A percentile compares a stretch with the other conserved stretches of the same genome.
These are phyloP conservation scores for Ricinus communis DNA, from an alignment of 345 rosid genomes.

Conservation along the genomic window DNA sequence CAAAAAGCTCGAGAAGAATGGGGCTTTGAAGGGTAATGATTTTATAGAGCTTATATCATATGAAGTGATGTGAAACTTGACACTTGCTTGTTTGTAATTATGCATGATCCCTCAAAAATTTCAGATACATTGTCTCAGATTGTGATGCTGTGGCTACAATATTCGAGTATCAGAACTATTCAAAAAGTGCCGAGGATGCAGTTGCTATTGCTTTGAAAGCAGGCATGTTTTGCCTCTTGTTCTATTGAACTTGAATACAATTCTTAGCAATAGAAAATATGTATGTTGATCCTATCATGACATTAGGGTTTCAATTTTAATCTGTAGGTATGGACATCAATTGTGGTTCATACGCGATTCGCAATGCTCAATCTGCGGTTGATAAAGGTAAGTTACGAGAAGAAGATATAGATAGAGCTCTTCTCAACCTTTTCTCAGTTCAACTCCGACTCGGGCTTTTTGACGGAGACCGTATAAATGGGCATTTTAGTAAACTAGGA, in stretches of 20 bases:
- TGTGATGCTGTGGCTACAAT: constrained; percentile 97
- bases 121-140: constrained; percentile 87
- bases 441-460: constrained; percentile 30
- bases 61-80: constrained; percentile 2
- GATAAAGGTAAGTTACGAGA: constrained; percentile 25
- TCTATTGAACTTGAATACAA: neutral
- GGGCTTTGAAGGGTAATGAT: constrained; percentile 76
- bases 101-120: neutral
- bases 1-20: constrained; percentile 72
- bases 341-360: constrained; percentile 25
- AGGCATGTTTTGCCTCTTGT: constrained; percentile 40
- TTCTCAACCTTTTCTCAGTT: constrained; percentile 30
- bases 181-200: constrained; percentile 65
- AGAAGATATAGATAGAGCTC: constrained; percentile 33
- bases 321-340: constrained; percentile 30
- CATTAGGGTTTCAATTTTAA: neutral
- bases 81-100: neutral
- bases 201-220: constrained; percentile 82
- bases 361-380: constrained; percentile 27
- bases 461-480: constrained; percentile 28
- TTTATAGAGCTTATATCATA: neutral
- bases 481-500: constrained; percentile 27
- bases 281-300: neutral
- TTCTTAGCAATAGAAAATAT: neutral
- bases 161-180: constrained; percentile 65